Evolutionary conservation across 1,284 basidiomycete genomes (phyloP).

Genomic region (Schizophyllum amplum): DNA sequence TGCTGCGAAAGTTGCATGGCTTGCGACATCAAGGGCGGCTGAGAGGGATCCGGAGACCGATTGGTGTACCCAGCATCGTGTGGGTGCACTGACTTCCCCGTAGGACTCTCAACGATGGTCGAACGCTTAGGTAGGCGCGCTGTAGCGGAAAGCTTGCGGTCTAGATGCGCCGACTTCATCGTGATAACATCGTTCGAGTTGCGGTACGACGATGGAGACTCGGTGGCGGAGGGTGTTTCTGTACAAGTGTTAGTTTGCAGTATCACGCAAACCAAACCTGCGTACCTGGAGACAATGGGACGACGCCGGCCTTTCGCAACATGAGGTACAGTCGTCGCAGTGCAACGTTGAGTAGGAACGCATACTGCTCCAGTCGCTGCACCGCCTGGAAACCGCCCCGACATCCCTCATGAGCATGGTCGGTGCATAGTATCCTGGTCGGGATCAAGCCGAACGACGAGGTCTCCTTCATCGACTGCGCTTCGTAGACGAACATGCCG

Average conservation of each 20-base stretch:
- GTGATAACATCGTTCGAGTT: conserved; percentile 89
- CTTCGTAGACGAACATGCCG: conserved; percentile 67
- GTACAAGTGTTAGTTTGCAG: conserved; percentile 22
- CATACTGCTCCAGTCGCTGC: conserved; percentile 94
- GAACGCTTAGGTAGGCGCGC: conserved; percentile 90
- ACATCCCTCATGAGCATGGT: conserved; percentile 64
- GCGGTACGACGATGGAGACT: conserved; percentile 63
- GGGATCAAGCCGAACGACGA: conserved; percentile 64
- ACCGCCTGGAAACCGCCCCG: conserved; percentile 83
- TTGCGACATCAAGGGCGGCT: conserved; percentile 28
- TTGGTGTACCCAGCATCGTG: neutral
- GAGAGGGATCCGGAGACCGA: conserved; percentile 30
- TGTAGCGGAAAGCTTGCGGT: conserved; percentile 91
- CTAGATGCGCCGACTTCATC: conserved; percentile 88
- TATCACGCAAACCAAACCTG: neutral
- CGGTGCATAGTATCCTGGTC: conserved; percentile 65
- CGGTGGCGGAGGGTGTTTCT: conserved; percentile 24
- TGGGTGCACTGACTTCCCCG: conserved; percentile 72
- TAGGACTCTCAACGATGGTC: conserved; percentile 93
- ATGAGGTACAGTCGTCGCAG: conserved; percentile 87
- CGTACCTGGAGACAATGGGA: conserved; percentile 59
- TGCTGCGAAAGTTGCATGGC: too few relatives aligned
- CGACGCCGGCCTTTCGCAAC: conserved; percentile 86
- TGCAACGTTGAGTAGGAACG: conserved; percentile 94
- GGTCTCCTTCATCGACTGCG: conserved; percentile 54